Evolutionary conservation across 805 yeast genomes (phyloP), one percentile per base, ranked within the genome.

Genomic region (Nakazawaea anatomiae): DNA sequence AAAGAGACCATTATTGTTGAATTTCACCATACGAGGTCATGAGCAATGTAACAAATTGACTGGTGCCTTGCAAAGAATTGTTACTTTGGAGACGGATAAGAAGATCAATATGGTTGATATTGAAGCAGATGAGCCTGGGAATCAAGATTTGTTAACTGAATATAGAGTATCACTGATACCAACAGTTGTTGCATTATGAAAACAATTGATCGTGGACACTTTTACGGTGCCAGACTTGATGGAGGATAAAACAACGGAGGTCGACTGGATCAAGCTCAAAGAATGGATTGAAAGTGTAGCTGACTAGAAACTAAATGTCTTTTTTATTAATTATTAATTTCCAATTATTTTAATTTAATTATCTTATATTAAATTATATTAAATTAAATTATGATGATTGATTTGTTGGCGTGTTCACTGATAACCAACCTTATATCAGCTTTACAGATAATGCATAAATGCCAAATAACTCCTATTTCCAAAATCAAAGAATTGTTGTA

Each of bases 21-120:
- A 88, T 64, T 89, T 89, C 67, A 86, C 90, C 1, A 70, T 78
- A 42, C 61, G 80, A 51, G 89, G 89, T 8, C 89, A 85, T 57
- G 70, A 76, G 3, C 70, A 75, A 28, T 80, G 85, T 54, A 81
- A 85, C 60, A 74, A 74, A 53, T 73, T 85, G 39, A 85, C 92
- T 1, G 79, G 80, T 25, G 75, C 82, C 1, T 68, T 89, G 53
- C 83, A 80, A 57, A 63, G 75, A 44, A 71, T 80, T 5, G 73
- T 82, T 8, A 68, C 72, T 27, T 64, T 66, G 46, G 77, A 75
- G 49, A 76, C 82, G 44, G 76, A 74, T 43, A 73, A 76, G 52
- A 67, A 67, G 42, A 73, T 87, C 35, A 79, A 80, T 58, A 70
- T 82, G 69, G 94, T 85, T 7, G 90, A 85, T 60, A 76, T 87